phyloP scores from a whole-genome alignment of 352 stramenopile species.

The Phytophthora kernoviae region DNA sequence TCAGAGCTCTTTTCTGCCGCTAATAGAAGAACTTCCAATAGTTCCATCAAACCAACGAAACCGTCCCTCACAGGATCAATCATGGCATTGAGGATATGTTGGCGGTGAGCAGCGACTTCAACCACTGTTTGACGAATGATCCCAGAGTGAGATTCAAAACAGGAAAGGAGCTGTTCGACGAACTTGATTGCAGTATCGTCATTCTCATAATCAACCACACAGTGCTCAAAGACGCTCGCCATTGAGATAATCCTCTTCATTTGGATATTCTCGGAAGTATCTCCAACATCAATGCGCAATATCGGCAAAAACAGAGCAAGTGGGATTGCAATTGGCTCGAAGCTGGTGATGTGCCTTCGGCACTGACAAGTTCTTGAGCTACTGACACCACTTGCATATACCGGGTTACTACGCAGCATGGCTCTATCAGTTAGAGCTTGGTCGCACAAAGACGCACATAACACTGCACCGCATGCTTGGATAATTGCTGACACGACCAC shows the following conservation, averaged over 20 bases:
- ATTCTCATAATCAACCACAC: conserved; percentile 33
- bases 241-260: conserved; percentile 30
- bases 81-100: conserved; percentile 39
- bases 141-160: conserved; percentile 27
- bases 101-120: conserved; percentile 21
- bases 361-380: conserved; percentile 28
- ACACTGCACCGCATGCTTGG: conserved; percentile 38
- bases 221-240: conserved; percentile 49
- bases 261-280: conserved; percentile 17
- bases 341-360: conserved; percentile 13
- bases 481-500: conserved; percentile 30
- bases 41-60: conserved; percentile 39
- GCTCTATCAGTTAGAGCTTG: conserved; percentile 19
- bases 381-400: conserved; percentile 9
- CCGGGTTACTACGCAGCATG: not conserved
- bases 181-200: conserved; percentile 33
- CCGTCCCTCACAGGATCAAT: conserved; percentile 32
- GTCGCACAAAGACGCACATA: conserved; percentile 39
- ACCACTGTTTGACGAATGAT: conserved; percentile 26
- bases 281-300: conserved; percentile 17
- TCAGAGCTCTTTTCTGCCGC: conserved; percentile 39
- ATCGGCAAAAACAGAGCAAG: conserved; percentile 37
- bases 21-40: conserved; percentile 35
- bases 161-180: conserved; percentile 33
- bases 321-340: conserved; percentile 30